Base-by-base conservation (phyloP, 192 early-diverging fungal species). In the Mortierella hygrophila region DNA sequence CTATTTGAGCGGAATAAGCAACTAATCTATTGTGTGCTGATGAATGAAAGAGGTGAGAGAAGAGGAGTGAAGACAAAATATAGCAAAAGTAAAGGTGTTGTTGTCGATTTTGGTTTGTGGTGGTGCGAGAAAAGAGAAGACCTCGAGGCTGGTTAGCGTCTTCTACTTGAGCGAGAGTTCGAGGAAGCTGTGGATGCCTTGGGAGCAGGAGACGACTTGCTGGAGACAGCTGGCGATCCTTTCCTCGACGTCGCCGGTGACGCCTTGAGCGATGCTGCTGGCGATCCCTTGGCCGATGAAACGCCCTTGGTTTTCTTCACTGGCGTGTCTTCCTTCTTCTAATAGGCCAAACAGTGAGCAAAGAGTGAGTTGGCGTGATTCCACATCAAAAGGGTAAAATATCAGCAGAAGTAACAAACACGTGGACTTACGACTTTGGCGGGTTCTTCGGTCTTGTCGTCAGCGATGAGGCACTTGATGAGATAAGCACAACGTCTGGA, bases 401-500 rank as follows among this genome's bases (percentile, higher is more conserved):
- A 40, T 35, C n/a, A 60, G n/a, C 7, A 76, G 21, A 76, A 4
- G 16, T 4, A 44, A 7, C 1, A 20, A 40, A 37, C 42, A 55
- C 18, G 7, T 6, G 4, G 16, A 68, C 75, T 47, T 82, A 82
- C 76, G 20, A 47, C 52, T 41, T 79, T 79, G 15, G 71, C 77
- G 42, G 79, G 75, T 55, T 86, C 79, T 20, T 74, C 84, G n/a
- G 65, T 2, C 57, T 86, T 80, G 40, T 86, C 84, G 46, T 86
- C 84, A 2, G 84, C 26, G 21, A 81, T 80, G 37, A 86, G 60
- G 35, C 78, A 82, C 73, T 80, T 89, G 65, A 98, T 93, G 29
- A 98, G 90, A 13, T 96, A 97, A 60, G 95, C 93, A 85, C 97
- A 98, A 20, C 97, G 93, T 37, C 96, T 89, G 68, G 92, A 90